These are phyloP conservation scores for Skeletonema menzelii DNA, from an alignment of 108 stramenopile genomes.

Conservation along the genomic window DNA sequence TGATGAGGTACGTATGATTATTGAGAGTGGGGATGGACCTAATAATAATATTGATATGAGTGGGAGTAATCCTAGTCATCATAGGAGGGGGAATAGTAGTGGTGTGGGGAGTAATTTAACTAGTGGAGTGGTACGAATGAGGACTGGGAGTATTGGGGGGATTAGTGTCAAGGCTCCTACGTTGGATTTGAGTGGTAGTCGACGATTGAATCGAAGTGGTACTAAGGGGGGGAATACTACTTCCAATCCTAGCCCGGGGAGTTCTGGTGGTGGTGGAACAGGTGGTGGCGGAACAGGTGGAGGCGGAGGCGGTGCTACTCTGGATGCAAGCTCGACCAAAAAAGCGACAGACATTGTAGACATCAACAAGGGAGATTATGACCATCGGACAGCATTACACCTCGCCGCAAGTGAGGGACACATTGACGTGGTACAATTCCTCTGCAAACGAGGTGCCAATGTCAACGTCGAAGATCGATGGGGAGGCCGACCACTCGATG, in stretches of 20 bases:
- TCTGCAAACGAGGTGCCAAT: constrained; percentile 74
- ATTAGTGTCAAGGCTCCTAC: background rate
- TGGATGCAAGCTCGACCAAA: background rate
- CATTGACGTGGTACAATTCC: constrained; percentile 52
- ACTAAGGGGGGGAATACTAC: background rate
- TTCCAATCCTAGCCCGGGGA: background rate
- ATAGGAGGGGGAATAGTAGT: background rate
- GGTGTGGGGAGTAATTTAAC: background rate
- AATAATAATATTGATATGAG: no score
- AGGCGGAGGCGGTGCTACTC: background rate
- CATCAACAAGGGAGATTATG: constrained; percentile 85
- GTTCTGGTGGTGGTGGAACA: background rate
- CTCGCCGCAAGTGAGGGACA: constrained; percentile 86
- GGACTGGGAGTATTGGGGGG: constrained; percentile 26
- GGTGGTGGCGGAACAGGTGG: background rate
- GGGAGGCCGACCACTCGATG: constrained; percentile 85
- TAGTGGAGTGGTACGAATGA: constrained; percentile 64
- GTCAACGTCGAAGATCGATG: constrained; percentile 86
- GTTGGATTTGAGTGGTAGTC: constrained; percentile 32
- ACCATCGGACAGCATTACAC: constrained; percentile 89
- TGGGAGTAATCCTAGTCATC: background rate
- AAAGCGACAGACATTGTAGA: constrained; percentile 24
- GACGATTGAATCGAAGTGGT: no score
- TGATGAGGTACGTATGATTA: constrained; percentile 70
- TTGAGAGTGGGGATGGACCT: constrained; percentile 20